Percentiles rank a stretch among this genome's conserved stretches.
Conservation (phyloP, 2,329 filamentous ascomycete genomes). For the Colletotrichum trifolii region DNA sequence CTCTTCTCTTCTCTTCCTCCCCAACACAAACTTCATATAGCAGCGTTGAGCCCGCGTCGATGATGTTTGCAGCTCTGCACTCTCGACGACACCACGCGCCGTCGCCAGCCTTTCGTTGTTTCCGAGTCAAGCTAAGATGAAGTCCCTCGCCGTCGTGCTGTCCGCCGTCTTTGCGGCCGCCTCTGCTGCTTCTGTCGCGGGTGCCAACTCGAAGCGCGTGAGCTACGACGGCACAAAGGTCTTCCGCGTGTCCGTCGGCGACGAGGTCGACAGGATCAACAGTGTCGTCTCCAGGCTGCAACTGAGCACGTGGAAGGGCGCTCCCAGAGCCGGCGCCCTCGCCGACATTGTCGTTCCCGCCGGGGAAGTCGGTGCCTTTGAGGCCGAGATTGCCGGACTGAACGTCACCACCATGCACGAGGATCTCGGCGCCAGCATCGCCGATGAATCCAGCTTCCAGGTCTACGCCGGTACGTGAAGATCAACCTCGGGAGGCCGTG, state of each 20-base stretch:
- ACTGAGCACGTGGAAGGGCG: conserved; percentile 51
- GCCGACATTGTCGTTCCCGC: conserved; percentile 56
- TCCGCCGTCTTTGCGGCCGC: conserved; percentile 28
- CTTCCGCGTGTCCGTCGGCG: conserved; percentile 52
- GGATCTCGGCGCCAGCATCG: conserved; percentile 52
- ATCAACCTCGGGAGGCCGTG: background rate
- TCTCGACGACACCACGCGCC: conserved; percentile 1
- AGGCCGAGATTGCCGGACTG: conserved; percentile 44
- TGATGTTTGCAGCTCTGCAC: background rate
- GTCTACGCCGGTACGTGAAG: conserved; percentile 39
- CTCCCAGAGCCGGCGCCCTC: conserved; percentile 46
- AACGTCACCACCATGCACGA: conserved; percentile 50
- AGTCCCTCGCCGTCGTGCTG: conserved; percentile 25
- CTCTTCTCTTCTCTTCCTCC: background rate
- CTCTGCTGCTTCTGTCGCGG: conserved; percentile 30
- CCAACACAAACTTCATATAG: background rate
- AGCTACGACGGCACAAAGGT: conserved; percentile 59
- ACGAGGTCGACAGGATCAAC: conserved; percentile 46
- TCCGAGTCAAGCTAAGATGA: conserved; percentile 30
- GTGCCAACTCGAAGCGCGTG: conserved; percentile 36
- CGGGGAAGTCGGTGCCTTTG: conserved; percentile 46
- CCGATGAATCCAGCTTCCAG: conserved; percentile 47
- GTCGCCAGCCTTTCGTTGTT: background rate
- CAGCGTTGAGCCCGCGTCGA: background rate
- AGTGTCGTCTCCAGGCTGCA: conserved; percentile 48